Conservation (phyloP, 2,329 filamentous ascomycete genomes). For the Intubia oerlemansii region DNA sequence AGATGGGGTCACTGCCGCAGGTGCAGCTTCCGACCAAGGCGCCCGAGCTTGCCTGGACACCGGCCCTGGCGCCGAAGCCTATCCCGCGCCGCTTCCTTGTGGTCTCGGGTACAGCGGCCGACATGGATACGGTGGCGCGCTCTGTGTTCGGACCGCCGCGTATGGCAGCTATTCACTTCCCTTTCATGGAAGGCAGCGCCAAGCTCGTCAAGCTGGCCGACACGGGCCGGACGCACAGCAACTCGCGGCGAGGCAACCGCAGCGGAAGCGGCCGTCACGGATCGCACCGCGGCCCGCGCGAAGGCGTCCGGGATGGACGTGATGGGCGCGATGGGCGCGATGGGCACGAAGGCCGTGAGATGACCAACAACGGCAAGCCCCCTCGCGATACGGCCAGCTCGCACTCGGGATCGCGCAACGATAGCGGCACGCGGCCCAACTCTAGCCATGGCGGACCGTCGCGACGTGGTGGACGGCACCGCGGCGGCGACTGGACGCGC, state of each 20-base stretch:
- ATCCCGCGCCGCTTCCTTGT: slow-evolving; percentile 29
- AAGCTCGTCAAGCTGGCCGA: slow-evolving; percentile 19
- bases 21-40: slow-evolving; percentile 44
- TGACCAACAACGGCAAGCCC: slow-evolving; percentile 2
- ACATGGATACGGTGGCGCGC: slow-evolving; percentile 13
- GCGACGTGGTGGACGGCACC: slow-evolving; percentile 4
- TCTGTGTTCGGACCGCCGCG: slow-evolving; percentile 18
- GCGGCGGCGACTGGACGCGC: slow-evolving; percentile 5
- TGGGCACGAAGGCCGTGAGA: too few relatives aligned
- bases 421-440: slow-evolving; percentile 1
- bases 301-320: too few relatives aligned
- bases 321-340: not conserved
- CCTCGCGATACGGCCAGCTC: slow-evolving; percentile 4
- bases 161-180: slow-evolving; percentile 21
- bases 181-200: slow-evolving; percentile 17
- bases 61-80: slow-evolving; percentile 31
- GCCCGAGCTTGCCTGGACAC: slow-evolving; percentile 41
- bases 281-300: not conserved
- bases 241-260: slow-evolving; percentile 5
- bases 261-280: slow-evolving; percentile 5
- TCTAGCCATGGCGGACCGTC: slow-evolving; percentile 2
- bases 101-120: slow-evolving; percentile 18
- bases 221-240: slow-evolving; percentile 7
- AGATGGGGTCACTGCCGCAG: slow-evolving; percentile 56
- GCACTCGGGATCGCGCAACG: slow-evolving; percentile 6